Evolutionary conservation across 768 basidiomycete species (phyloP).

Genomic region (Podaxis carcinomalis): DNA sequence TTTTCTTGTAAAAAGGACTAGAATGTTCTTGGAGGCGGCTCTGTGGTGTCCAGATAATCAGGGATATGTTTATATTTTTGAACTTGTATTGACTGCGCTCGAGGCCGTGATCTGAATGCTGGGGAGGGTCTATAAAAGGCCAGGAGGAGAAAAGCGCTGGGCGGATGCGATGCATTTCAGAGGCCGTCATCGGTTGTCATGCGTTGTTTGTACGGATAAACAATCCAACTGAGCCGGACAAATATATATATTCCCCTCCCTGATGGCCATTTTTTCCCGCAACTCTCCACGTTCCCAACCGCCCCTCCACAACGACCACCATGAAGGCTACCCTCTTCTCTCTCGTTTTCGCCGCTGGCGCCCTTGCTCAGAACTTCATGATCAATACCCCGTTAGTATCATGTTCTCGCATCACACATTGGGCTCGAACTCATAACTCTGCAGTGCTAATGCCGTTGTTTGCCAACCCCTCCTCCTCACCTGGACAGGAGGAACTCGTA

Average conservation of each 20-base stretch:
- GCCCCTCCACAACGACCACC: conserved; percentile 23
- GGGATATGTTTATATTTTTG: neutral
- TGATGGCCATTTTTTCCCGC: conserved; percentile 15
- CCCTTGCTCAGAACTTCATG: conserved; percentile 40
- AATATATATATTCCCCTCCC: conserved; percentile 7
- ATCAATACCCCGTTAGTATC: conserved; percentile 72
- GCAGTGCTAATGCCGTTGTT: conserved; percentile 42
- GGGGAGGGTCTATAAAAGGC: neutral
- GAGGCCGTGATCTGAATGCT: neutral
- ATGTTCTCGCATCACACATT: neutral
- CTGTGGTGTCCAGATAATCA: neutral
- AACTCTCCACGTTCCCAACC: conserved; percentile 23
- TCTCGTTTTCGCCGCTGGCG: conserved; percentile 37
- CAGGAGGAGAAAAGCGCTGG: neutral
- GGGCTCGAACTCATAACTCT: conserved; percentile 11
- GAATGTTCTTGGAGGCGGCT: neutral
- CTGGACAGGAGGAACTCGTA: conserved; percentile 58
- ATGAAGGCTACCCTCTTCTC: conserved; percentile 47
- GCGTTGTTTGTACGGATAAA: conserved; percentile 9
- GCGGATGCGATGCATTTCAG: neutral
- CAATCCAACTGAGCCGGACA: neutral
- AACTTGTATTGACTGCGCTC: neutral
- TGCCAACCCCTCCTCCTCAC: conserved; percentile 54
- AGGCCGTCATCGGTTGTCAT: conserved; percentile 10
- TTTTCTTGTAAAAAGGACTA: too few relatives aligned